Evolutionary conservation across 768 basidiomycete genomes (phyloP).

Genomic region (Auricularia sp.): DNA sequence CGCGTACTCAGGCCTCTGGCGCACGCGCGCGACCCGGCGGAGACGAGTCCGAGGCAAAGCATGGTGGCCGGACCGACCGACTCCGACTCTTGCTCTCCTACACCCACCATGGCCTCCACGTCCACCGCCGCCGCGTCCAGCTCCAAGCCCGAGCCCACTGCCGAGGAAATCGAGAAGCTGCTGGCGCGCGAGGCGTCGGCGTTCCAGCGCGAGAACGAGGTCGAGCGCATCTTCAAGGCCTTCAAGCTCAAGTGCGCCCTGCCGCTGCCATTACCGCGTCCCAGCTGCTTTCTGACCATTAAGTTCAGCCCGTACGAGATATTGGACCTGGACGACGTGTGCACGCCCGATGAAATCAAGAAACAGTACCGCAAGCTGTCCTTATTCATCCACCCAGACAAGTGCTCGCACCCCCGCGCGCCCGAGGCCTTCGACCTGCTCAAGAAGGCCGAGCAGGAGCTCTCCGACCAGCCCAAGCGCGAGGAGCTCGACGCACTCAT

Average conservation of each 20-base stretch:
- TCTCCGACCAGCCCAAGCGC: conserved; percentile 68
- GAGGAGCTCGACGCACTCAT: conserved; percentile 75
- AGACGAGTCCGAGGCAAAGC: neutral
- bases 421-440: conserved; percentile 89
- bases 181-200: conserved; percentile 73
- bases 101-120: neutral
- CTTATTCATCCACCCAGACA: conserved; percentile 96
- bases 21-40: neutral
- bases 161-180: conserved; percentile 66
- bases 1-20: neutral
- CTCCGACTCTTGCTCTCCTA: neutral
- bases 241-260: conserved; percentile 87
- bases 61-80: neutral
- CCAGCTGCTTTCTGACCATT: no score
- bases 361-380: conserved; percentile 79
- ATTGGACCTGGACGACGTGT: conserved; percentile 60
- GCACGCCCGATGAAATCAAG: conserved; percentile 67
- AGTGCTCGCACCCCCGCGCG: conserved; percentile 77
- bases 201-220: conserved; percentile 78
- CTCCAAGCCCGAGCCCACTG: conserved; percentile 13
- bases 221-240: conserved; percentile 83
- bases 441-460: conserved; percentile 87
- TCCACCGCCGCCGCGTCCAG: neutral
- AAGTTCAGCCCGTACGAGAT: conserved; percentile 80
- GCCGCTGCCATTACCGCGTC: neutral